phyloP scores from a whole-genome alignment of 2,329 filamentous ascomycete genomes.

The Zasmidium angulare region DNA sequence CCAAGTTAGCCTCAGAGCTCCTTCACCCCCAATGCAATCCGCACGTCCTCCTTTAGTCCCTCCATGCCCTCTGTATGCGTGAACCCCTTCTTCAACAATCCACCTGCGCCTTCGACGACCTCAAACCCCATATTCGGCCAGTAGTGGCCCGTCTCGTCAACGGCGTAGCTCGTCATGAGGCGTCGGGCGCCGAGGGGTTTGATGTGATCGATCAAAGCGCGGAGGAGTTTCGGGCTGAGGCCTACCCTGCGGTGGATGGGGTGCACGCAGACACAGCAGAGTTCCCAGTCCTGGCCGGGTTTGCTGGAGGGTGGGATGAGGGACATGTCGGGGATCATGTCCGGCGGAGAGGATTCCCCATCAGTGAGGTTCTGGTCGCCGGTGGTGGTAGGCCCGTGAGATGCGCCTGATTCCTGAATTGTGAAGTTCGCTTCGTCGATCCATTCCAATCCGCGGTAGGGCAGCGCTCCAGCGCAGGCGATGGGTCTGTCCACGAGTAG shows the following conservation, averaged over 20 bases:
- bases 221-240: constrained; percentile 17
- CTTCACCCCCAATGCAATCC: constrained; percentile 21
- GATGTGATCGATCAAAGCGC: constrained; percentile 11
- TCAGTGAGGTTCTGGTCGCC: too few relatives aligned
- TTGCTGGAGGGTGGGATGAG: neutral
- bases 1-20: constrained; percentile 8
- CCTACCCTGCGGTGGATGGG: constrained; percentile 17
- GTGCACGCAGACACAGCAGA: constrained; percentile 29
- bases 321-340: neutral
- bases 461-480: constrained; percentile 23
- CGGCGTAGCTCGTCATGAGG: constrained; percentile 21
- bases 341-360: too few relatives aligned
- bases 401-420: neutral
- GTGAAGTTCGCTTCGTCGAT: constrained; percentile 15
- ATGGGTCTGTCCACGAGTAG: constrained; percentile 17
- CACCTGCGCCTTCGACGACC: constrained; percentile 17
- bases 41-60: constrained; percentile 23
- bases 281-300: constrained; percentile 21
- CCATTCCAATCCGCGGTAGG: constrained; percentile 26
- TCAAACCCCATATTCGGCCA: constrained; percentile 26
- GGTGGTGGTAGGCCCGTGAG: neutral
- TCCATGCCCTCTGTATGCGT: constrained; percentile 20
- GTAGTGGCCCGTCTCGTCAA: constrained; percentile 25
- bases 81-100: constrained; percentile 26
- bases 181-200: constrained; percentile 18